Conservation (phyloP, 1,139 yeast genomes). For the Suhomyces panamericanus region DNA sequence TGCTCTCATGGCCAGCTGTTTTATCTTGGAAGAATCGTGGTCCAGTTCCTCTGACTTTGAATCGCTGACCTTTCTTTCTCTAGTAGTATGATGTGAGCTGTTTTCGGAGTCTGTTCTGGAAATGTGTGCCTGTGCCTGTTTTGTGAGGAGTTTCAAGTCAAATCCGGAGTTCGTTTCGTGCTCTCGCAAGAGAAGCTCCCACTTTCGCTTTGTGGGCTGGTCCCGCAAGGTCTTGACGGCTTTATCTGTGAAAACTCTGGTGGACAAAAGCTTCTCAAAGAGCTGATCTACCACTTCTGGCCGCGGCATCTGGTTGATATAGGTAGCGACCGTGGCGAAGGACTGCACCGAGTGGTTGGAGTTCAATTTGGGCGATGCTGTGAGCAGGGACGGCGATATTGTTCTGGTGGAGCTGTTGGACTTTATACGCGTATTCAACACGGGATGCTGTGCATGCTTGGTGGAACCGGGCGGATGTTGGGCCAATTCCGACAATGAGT, state of each 20-base stretch:
- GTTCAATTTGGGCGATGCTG: conserved; percentile 9
- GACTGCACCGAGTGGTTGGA: conserved; percentile 30
- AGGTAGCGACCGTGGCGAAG: conserved; percentile 33
- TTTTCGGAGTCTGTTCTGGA: conserved; percentile 5
- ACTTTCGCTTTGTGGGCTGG: conserved; percentile 40
- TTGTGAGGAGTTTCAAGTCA: conserved; percentile 28
- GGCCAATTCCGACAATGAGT: conserved; percentile 15
- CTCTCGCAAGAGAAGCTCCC: conserved; percentile 48
- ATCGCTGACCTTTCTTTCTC: conserved; percentile 1
- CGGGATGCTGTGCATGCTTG: conserved; percentile 2
- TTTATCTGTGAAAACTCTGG: conserved; percentile 39
- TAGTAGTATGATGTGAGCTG: not conserved
- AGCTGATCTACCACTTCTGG: conserved; percentile 38
- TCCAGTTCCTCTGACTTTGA: conserved; percentile 6
- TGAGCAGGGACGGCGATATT: conserved; percentile 8
- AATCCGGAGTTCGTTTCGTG: conserved; percentile 40
- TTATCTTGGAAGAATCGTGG: conserved; percentile 9
- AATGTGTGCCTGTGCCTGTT: conserved; percentile 13
- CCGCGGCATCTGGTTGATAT: conserved; percentile 38
- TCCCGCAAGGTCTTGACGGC: conserved; percentile 34
- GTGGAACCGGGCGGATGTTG: conserved; percentile 3
- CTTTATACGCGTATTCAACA: conserved; percentile 9
- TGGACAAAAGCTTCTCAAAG: conserved; percentile 41
- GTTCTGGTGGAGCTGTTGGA: conserved; percentile 9
- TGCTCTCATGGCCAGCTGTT: conserved; percentile 16